A percentile compares a stretch with the other conserved stretches of the same genome.
Evolutionary conservation across 768 basidiomycete genomes (phyloP).

Genomic region (Rhizopogon vinicolor): DNA sequence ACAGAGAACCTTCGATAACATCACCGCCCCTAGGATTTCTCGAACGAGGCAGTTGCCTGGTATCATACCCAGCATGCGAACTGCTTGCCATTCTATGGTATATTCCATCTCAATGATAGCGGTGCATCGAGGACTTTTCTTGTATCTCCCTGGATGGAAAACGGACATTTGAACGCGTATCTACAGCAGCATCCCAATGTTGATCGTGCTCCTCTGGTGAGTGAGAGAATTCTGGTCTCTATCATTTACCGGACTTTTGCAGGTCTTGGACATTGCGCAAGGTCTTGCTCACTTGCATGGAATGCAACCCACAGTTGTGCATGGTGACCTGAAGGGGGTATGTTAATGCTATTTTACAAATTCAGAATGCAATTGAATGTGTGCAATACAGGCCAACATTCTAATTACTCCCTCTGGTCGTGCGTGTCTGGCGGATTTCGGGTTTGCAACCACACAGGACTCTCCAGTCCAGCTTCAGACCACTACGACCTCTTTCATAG

Average conservation of each 20-base stretch:
- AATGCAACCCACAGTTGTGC: conserved; percentile 31
- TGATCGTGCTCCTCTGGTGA: conserved; percentile 29
- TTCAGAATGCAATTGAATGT: too few species aligned
- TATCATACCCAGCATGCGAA: conserved; percentile 23
- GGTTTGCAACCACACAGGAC: conserved; percentile 18
- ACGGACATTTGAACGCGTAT: conserved; percentile 24
- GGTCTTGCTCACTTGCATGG: conserved; percentile 31
- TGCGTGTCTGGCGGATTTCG: conserved; percentile 30
- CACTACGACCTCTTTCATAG: conserved; percentile 18
- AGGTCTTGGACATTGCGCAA: conserved; percentile 34
- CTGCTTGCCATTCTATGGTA: conserved; percentile 27
- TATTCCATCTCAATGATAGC: conserved; percentile 7
- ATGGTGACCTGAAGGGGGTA: conserved; percentile 42
- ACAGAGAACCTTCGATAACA: conserved; percentile 11
- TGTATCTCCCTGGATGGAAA: conserved; percentile 22
- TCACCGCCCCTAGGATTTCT: conserved; percentile 19
- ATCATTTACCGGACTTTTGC: not conserved
- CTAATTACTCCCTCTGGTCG: conserved; percentile 18
- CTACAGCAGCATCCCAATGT: conserved; percentile 20
- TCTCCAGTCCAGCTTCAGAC: conserved; percentile 10
- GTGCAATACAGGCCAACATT: conserved; percentile 16
- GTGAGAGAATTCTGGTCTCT: conserved; percentile 1
- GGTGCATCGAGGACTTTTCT: conserved; percentile 13
- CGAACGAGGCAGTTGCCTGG: conserved; percentile 26
- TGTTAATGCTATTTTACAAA: too few species aligned